Evolutionary conservation across 345 rosid species (phyloP).

Genomic region (Bruguiera sexangula): DNA sequence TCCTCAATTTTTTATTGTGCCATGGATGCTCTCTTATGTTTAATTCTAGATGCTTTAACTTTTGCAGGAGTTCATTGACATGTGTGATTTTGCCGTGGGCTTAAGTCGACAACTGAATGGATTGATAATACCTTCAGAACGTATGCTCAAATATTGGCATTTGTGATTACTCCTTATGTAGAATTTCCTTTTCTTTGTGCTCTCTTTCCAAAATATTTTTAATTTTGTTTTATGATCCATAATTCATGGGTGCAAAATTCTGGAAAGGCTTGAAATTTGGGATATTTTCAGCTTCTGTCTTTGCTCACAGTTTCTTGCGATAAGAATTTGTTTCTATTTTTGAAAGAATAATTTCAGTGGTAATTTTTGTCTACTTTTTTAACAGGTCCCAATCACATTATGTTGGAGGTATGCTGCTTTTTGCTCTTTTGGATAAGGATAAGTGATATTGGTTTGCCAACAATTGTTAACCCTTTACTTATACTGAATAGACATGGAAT

Average conservation of each 20-base stretch:
- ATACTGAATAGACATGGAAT: constrained; percentile 77
- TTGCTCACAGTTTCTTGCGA: background rate
- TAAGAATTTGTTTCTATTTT: background rate
- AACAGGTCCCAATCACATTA: constrained; percentile 93
- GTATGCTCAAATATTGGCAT: constrained; percentile 46
- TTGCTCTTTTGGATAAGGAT: constrained; percentile 13
- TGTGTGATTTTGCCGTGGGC: constrained; percentile 97
- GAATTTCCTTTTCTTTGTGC: background rate
- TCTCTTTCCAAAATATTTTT: constrained; percentile 6
- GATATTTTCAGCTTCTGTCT: background rate
- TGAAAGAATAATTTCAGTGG: constrained; percentile 7
- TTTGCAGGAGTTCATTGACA: constrained; percentile 92
- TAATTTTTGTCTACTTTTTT: constrained; percentile 21
- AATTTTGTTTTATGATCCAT: background rate
- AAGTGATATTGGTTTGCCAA: background rate
- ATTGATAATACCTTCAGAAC: constrained; percentile 90
- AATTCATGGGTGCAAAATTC: background rate
- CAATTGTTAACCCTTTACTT: constrained; percentile 16
- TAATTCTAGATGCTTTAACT: constrained; percentile 5
- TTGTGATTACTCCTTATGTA: background rate
- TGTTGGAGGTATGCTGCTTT: constrained; percentile 71
- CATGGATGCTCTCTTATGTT: background rate
- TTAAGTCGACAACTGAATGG: constrained; percentile 96
- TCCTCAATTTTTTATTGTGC: background rate
- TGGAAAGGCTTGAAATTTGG: background rate